Evolutionary conservation across 2,329 filamentous ascomycete genomes (phyloP), one percentile per base, ranked within the genome.

Genomic region (Verticillium klebahnii): DNA sequence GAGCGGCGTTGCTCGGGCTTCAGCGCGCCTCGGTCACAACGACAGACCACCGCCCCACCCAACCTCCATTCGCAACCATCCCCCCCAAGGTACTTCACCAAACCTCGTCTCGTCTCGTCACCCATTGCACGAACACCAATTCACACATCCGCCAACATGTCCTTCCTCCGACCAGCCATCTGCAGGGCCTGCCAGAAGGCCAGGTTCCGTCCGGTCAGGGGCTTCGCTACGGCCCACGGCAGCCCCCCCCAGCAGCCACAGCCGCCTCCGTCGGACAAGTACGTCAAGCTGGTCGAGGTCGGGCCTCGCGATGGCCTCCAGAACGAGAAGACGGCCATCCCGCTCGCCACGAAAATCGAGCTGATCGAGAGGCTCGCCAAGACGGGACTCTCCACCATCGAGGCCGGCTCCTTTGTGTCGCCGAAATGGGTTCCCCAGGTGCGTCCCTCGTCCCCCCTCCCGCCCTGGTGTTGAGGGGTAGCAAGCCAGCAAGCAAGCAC

Each of bases 391-490:
- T 78, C 79, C 6, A 87, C 87, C 3, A 94, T 96, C 64, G 92
- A 96, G 74, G 88, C 90, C 19, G 92, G 91, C 1, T 91, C 90
- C 1, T 92, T 96, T 70, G 92, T 96, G 11, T 85, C 89, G 56
- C 90, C 92, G 1, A 92, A 91, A 84, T 93, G 90, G 85, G 88
- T 93, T 58, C 92, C 92, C 3, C 92, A 95, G 81, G 86, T 92
- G 69, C 64, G 72, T 62, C 11, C 9, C 25, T 11, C 36, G 19
- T 7, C 15, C 9, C 23, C 25, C 25, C 32, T 15, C 2, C 15
- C 9, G 12, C 25, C 25, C 32, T 15, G 37, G 4, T 11, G n/a
- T 39, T 39, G 45, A 9, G 45, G 19, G 17, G 58, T 55, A 6
- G 29, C 29, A 29, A 29, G 29, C 29, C 29, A 29, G 29, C 29